A percentile compares a stretch with the other conserved stretches of the same genome.
Conservation (phyloP, 345 rosid species). For the Gossypium bickii region DNA sequence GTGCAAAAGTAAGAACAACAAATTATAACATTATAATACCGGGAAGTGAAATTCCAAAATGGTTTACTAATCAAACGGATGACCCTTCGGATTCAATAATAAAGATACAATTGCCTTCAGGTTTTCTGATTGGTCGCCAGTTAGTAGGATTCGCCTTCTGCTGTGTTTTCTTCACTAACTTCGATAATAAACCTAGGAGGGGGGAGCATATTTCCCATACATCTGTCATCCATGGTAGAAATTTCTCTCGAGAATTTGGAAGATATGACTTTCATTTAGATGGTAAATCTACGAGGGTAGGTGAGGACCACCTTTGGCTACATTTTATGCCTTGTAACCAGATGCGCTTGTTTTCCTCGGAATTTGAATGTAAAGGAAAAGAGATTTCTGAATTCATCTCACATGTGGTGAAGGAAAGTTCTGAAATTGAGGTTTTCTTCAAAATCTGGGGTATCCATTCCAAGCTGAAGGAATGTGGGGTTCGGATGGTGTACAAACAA, state of each 20-base stretch:
- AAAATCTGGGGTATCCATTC: background rate
- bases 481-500: background rate
- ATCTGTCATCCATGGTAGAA: background rate
- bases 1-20: too few species aligned
- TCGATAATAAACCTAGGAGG: background rate
- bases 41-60: constrained; percentile 3
- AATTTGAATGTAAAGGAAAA: background rate
- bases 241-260: too few species aligned
- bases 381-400: background rate
- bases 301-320: background rate
- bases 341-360: background rate
- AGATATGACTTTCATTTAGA: accelerated
- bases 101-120: background rate
- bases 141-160: background rate
- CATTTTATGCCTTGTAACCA: background rate
- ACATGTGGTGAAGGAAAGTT: background rate
- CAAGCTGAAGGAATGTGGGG: background rate
- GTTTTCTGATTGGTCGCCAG: background rate
- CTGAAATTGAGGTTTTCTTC: background rate
- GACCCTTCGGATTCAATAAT: background rate
- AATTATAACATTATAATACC: background rate
- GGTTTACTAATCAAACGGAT: background rate
- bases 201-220: accelerated
- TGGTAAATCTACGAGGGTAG: background rate
- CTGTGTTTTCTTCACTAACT: background rate